phyloP scores from a whole-genome alignment of 768 basidiomycete species.

The Suillus subluteus region DNA sequence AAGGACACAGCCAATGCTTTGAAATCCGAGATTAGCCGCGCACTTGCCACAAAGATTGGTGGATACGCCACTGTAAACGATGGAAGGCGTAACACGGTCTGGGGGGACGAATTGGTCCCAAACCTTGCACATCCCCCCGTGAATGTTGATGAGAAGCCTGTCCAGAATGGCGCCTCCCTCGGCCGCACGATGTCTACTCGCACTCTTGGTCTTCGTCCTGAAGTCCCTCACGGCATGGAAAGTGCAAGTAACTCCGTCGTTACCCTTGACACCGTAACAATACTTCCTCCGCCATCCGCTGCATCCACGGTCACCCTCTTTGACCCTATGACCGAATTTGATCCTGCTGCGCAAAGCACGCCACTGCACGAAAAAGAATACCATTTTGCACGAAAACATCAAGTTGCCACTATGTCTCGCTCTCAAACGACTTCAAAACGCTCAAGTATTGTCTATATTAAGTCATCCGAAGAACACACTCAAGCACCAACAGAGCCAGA shows the following conservation, averaged over 20 bases:
- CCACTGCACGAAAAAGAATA: conserved; percentile 49
- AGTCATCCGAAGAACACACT: conserved; percentile 50
- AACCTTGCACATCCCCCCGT: conserved; percentile 40
- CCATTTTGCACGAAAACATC: conserved; percentile 19
- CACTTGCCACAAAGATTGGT: conserved; percentile 46
- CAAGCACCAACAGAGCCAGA: conserved; percentile 5
- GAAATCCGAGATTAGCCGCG: conserved; percentile 57
- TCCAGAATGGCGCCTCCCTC: conserved; percentile 24
- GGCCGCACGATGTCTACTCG: conserved; percentile 46
- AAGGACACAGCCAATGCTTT: conserved; percentile 61
- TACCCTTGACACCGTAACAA: conserved; percentile 37
- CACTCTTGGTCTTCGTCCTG: conserved; percentile 50
- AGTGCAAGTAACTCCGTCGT: conserved; percentile 56
- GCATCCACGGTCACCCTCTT: conserved; percentile 66
- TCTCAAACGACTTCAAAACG: conserved; percentile 38
- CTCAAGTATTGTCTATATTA: conserved; percentile 69
- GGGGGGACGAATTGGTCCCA: conserved; percentile 45
- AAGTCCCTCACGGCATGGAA: conserved; percentile 52
- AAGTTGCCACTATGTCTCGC: conserved; percentile 26
- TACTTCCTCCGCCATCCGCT: conserved; percentile 50
- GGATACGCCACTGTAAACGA: conserved; percentile 45
- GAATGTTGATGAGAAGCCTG: conserved; percentile 38
- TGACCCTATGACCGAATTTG: conserved; percentile 39
- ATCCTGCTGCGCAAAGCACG: conserved; percentile 56
- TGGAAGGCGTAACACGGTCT: conserved; percentile 51